Evolutionary conservation across 1,284 basidiomycete species (phyloP), one percentile per base, ranked within the genome.

Genomic region (Vanrija humicola): DNA sequence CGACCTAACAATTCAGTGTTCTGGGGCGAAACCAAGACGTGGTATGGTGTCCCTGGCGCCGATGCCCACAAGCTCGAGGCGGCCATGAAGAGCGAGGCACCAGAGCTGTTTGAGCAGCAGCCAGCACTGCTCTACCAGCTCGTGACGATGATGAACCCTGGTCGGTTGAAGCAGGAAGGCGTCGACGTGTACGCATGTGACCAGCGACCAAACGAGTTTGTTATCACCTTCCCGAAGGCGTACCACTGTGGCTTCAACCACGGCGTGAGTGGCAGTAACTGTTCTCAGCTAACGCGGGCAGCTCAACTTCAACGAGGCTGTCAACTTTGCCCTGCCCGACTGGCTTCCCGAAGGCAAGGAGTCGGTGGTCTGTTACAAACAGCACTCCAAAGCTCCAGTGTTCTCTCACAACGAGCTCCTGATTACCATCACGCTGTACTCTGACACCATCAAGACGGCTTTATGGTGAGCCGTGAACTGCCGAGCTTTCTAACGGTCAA

Each of bases 211-310:
- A 94, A 95, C 61, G 96, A 98, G 79, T 96, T 98, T 73, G 91
- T 98, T 60, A 85, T 97, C 63, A 98, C 96, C 2, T 96, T 93
- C 77, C 96, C 96, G 0, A 95, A 95, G 79, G 94, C 94, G 0
- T 98, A 98, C 78, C 96, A 99, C 76, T 90, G 92, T 55, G 96
- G 95, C 9, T 98, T 98, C 80, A 98, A 98, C 73, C 95, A 98
- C 72, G 94, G 94, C 46, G 89, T 92, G 78, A 69, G 86, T 80
- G 29, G 52, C 16, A 18, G 15, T 38, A 19, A 14, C 16, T 51
- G 53, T 62, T 65, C 59, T 5, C 10, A n/a, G 18, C 42, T 43
- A 14, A 48, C 21, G 1, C 28, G 28, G 3, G 28, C 68, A 92
- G 90, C 82, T 98, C 69, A 98, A 98, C 77, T 92, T 98, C 79